phyloP scores from a whole-genome alignment of 805 yeast genomes.

The Maudiozyma barnettii region DNA sequence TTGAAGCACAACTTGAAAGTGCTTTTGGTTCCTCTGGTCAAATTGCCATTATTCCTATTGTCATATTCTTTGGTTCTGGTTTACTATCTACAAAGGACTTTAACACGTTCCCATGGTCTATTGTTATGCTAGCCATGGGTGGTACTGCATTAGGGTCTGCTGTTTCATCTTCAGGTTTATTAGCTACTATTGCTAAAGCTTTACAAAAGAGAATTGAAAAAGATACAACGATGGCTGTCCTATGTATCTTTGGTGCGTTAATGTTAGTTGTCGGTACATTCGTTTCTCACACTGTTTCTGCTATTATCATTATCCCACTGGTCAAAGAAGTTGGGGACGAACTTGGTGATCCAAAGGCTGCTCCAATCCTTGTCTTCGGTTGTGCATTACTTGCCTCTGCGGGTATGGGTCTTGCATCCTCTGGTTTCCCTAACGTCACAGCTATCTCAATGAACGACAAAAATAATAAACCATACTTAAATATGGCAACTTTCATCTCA shows the following conservation, averaged over 20 bases:
- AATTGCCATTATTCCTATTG: slow-evolving; percentile 78
- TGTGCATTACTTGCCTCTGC: slow-evolving; percentile 67
- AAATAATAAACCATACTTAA: slow-evolving; percentile 78
- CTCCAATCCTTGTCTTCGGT: slow-evolving; percentile 33
- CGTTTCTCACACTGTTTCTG: slow-evolving; percentile 95
- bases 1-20: slow-evolving; percentile 59
- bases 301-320: slow-evolving; percentile 81
- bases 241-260: slow-evolving; percentile 73
- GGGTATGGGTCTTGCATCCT: slow-evolving; percentile 96
- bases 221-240: slow-evolving; percentile 55
- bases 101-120: slow-evolving; percentile 93
- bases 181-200: slow-evolving; percentile 63
- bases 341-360: slow-evolving; percentile 64
- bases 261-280: slow-evolving; percentile 85
- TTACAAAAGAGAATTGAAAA: slow-evolving; percentile 59
- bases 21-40: slow-evolving; percentile 88
- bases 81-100: slow-evolving; percentile 75
- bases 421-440: slow-evolving; percentile 97
- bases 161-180: slow-evolving; percentile 81
- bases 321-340: slow-evolving; percentile 78
- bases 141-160: slow-evolving; percentile 92
- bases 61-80: slow-evolving; percentile 84
- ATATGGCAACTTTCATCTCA: slow-evolving; percentile 72
- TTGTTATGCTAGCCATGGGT: slow-evolving; percentile 93
- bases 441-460: slow-evolving; percentile 92